These are phyloP conservation scores for Sugiyamaella floridensis DNA, from an alignment of 805 yeast genomes.

Conservation along the genomic window DNA sequence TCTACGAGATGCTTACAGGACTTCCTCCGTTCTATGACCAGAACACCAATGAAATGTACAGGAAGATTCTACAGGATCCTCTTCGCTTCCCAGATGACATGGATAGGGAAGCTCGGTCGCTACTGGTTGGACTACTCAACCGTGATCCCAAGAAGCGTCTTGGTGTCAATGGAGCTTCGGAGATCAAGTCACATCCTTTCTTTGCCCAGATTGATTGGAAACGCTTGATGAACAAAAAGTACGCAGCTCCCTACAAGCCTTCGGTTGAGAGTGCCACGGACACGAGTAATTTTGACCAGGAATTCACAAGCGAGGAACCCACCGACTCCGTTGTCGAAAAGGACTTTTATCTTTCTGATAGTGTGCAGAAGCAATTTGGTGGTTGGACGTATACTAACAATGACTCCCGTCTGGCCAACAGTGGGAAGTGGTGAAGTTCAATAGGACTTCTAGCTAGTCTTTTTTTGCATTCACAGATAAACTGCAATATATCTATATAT, in stretches of 20 bases:
- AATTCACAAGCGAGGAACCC: constrained; percentile 85
- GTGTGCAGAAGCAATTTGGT: constrained; percentile 96
- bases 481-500: neutral
- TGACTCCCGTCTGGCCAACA: constrained; percentile 27
- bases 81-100: constrained; percentile 81
- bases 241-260: constrained; percentile 94
- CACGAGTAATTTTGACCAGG: constrained; percentile 85
- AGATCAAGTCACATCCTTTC: constrained; percentile 77
- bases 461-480: no score
- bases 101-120: constrained; percentile 78
- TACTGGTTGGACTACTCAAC: constrained; percentile 64
- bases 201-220: constrained; percentile 88
- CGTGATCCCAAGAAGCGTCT: constrained; percentile 80
- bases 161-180: constrained; percentile 73
- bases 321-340: constrained; percentile 94
- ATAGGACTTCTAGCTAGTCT: neutral
- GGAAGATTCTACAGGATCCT: constrained; percentile 85
- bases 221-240: constrained; percentile 73
- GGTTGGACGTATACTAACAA: constrained; percentile 81
- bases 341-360: constrained; percentile 64
- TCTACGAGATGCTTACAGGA: constrained; percentile 95
- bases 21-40: constrained; percentile 97
- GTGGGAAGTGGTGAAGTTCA: constrained; percentile 27
- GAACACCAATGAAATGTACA: constrained; percentile 87
- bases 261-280: constrained; percentile 78